Percentiles rank a stretch among this genome's conserved stretches.
phyloP scores from a whole-genome alignment of 2,329 filamentous ascomycete genomes.

The Xylariaceae sp. region DNA sequence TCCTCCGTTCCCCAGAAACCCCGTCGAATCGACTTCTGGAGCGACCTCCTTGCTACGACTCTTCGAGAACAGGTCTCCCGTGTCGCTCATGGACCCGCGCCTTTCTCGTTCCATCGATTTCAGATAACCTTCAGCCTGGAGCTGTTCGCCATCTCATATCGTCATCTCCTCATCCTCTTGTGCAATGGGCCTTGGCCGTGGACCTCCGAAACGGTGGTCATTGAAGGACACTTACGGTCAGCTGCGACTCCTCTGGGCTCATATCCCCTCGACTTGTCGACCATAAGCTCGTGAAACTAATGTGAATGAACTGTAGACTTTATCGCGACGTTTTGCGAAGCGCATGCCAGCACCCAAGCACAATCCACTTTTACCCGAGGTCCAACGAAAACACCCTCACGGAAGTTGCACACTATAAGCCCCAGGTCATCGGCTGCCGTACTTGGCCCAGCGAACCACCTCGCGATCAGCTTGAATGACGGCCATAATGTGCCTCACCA shows the following conservation, averaged over 20 bases:
- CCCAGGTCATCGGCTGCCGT: slow-evolving; percentile 9
- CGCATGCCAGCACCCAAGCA: slow-evolving; percentile 13
- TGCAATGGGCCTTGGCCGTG: slow-evolving; percentile 18
- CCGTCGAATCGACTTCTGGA: no score
- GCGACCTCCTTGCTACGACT: no score
- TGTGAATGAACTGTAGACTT: slow-evolving; percentile 19
- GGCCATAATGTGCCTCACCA: slow-evolving; percentile 3
- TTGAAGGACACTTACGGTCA: slow-evolving; percentile 30
- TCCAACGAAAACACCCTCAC: slow-evolving; percentile 1
- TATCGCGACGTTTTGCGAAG: slow-evolving; percentile 27
- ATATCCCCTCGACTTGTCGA: no score
- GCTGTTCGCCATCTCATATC: no score
- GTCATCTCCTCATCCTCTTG: no score
- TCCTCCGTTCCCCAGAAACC: no score
- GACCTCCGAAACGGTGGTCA: slow-evolving; percentile 26
- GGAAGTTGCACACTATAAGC: neutral
- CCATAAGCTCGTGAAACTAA: neutral
- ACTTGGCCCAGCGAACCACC: neutral
- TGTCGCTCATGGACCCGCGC: no score
- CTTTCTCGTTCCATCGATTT: no score
- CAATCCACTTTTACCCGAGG: slow-evolving; percentile 1
- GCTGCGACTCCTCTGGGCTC: slow-evolving; percentile 2
- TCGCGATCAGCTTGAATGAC: neutral
- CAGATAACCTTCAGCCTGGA: no score
- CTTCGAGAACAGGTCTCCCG: no score